Evolutionary conservation across 345 rosid genomes (phyloP).

Genomic region (Microcos paniculata): DNA sequence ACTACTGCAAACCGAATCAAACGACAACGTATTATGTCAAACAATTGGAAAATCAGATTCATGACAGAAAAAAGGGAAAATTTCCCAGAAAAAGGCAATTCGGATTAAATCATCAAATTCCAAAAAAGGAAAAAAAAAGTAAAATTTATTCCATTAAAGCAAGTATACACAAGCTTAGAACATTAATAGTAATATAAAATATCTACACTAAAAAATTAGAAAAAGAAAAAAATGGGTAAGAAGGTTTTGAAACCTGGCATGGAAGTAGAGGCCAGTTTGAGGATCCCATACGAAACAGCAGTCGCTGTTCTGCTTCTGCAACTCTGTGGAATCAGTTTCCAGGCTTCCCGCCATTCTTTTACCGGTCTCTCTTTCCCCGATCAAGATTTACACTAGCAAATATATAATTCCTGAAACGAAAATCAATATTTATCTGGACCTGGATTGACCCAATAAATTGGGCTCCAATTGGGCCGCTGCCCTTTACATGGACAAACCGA

Average conservation of each 20-base stretch:
- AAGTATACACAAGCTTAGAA: neutral
- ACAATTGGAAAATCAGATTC: neutral
- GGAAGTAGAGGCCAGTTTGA: constrained; percentile 57
- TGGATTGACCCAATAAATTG: too few relatives aligned
- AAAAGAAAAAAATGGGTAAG: neutral
- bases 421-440: too few relatives aligned
- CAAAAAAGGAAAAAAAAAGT: neutral
- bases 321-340: constrained; percentile 25
- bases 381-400: too few relatives aligned
- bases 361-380: neutral
- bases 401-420: too few relatives aligned
- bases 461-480: too few relatives aligned
- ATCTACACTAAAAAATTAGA: neutral
- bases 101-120: neutral
- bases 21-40: neutral
- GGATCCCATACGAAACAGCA: constrained; percentile 72
- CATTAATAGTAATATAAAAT: neutral
- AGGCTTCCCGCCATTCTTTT: constrained; percentile 31
- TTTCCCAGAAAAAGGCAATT: neutral
- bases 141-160: neutral
- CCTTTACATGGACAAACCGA: too few relatives aligned
- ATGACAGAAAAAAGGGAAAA: neutral
- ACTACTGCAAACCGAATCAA: constrained; percentile 50
- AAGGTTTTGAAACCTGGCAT: constrained; percentile 51
- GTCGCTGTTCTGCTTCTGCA: constrained; percentile 16